Base-by-base conservation (phyloP, 2,329 filamentous ascomycete species). In the Aspergillus sp. region DNA sequence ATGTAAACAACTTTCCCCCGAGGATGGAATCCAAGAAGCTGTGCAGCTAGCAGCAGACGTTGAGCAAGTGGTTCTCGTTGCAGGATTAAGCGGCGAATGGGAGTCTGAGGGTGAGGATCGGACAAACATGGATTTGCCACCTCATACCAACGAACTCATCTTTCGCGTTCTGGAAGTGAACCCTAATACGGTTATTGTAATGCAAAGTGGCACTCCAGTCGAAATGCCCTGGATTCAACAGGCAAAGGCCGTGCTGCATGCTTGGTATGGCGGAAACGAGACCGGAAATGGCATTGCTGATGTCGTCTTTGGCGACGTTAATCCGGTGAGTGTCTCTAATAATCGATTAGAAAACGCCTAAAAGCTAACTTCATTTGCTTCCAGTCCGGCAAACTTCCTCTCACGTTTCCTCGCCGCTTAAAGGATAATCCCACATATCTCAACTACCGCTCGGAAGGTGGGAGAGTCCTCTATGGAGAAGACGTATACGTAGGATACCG, bases 261-360 rank as follows among this genome's bases (percentile, higher is more conserved):
- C 86, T 6, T 93, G 87, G 86, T 93, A 90, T 57, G 86, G 87
- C 47, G 88, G 88, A 11, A 88, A 93, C 57, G 88, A 93, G 69
- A 85, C 84, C 5, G 88, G 88, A 5, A 89, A 90, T 58, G 83
- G 82, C 9, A 84, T 94, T 48, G 86, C 85, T 0, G 87, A 91
- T 52, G 76, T 91, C 1, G 71, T 91, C 1, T 86, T 88, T 50
- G 88, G 86, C 39, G 78, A 83, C 48, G 76, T 79, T 37, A 90
- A 86, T 58, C 88, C 88, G 19, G 19, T 19, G 19, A 19, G 19
- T 19, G 19, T 19, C 19, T 19, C 19, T 19, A 19, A 19, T 19
- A 19, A 19, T 19, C 19, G 19, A 19, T 19, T 19, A 19, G 19
- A 19, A 19, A 19, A 19, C 19, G 19, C 4, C 19, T 4, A 19